These are phyloP conservation scores for Raffaelea albimanens DNA, from an alignment of 2,329 filamentous ascomycete species.

Conservation along the genomic window DNA sequence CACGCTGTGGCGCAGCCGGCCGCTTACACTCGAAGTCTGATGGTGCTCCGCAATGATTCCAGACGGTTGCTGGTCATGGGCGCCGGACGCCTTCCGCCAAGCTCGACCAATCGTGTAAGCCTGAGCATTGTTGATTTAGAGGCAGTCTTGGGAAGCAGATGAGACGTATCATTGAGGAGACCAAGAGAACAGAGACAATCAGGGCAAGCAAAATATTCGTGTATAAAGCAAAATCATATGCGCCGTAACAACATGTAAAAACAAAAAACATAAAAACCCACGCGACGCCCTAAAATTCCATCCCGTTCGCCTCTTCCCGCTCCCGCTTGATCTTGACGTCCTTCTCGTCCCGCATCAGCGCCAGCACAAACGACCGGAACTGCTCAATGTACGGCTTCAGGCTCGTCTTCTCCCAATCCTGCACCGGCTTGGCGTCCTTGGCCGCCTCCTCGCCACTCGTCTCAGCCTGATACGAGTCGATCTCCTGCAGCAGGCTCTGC, in stretches of 20 bases:
- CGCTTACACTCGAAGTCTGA: too few species aligned
- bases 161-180: too few species aligned
- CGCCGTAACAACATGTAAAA: too few species aligned
- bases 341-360: slow-evolving; percentile 66
- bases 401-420: slow-evolving; percentile 96
- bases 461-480: slow-evolving; percentile 60
- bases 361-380: slow-evolving; percentile 73
- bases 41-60: too few species aligned
- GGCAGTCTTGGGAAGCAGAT: too few species aligned
- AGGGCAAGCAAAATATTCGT: too few species aligned
- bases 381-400: slow-evolving; percentile 87
- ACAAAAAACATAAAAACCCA: not conserved
- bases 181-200: too few species aligned
- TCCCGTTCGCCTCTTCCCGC: slow-evolving; percentile 36
- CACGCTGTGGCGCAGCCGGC: too few species aligned
- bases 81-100: too few species aligned
- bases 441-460: slow-evolving; percentile 6
- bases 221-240: not conserved
- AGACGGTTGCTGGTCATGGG: too few species aligned
- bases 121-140: too few species aligned
- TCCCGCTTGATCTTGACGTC: slow-evolving; percentile 46
- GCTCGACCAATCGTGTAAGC: too few species aligned
- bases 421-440: slow-evolving; percentile 29
- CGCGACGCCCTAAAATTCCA: slow-evolving; percentile 45
- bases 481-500: slow-evolving; percentile 69